phyloP scores from a whole-genome alignment of 495 filamentous ascomycete genomes.

The Lichenothelia convexa region DNA sequence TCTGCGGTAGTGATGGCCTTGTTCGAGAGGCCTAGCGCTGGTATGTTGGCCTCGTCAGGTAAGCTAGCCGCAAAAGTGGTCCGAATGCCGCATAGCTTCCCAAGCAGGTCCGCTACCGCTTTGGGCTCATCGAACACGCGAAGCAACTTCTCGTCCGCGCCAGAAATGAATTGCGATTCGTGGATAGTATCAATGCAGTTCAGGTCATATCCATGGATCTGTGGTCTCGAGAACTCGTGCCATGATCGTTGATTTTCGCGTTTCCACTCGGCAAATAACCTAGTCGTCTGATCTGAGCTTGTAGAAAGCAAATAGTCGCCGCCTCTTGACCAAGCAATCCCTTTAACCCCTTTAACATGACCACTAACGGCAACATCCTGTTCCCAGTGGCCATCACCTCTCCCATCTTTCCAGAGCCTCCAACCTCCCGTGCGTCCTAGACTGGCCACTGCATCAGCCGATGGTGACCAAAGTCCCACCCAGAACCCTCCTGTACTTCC shows the following conservation, averaged over 20 bases:
- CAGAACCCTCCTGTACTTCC: conserved; percentile 92
- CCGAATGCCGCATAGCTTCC: conserved; percentile 43
- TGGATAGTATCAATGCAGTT: conserved; percentile 75
- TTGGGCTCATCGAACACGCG: conserved; percentile 86
- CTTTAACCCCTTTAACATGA: conserved; percentile 62
- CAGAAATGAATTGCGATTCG: conserved; percentile 61
- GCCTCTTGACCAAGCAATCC: conserved; percentile 64
- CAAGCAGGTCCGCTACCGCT: conserved; percentile 57
- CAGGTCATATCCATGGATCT: conserved; percentile 96
- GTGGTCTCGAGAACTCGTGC: conserved; percentile 91
- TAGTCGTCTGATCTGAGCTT: conserved; percentile 83
- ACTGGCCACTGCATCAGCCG: conserved; percentile 53
- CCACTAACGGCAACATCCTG: conserved; percentile 65
- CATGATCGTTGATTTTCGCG: conserved; percentile 38
- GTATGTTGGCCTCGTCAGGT: conserved; percentile 79
- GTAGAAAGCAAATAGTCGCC: conserved; percentile 80
- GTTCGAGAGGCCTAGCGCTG: conserved; percentile 89
- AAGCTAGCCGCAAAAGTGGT: conserved; percentile 27
- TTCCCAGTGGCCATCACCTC: conserved; percentile 48
- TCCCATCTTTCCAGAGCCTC: conserved; percentile 51
- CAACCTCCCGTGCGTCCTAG: conserved; percentile 86
- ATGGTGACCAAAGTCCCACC: conserved; percentile 83
- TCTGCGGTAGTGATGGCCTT: conserved; percentile 56
- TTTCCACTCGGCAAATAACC: conserved; percentile 74
- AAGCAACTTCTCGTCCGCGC: conserved; percentile 95